Base-by-base conservation (phyloP, 163 green algal genomes). In the Coccomyxa subellipsoidea region DNA sequence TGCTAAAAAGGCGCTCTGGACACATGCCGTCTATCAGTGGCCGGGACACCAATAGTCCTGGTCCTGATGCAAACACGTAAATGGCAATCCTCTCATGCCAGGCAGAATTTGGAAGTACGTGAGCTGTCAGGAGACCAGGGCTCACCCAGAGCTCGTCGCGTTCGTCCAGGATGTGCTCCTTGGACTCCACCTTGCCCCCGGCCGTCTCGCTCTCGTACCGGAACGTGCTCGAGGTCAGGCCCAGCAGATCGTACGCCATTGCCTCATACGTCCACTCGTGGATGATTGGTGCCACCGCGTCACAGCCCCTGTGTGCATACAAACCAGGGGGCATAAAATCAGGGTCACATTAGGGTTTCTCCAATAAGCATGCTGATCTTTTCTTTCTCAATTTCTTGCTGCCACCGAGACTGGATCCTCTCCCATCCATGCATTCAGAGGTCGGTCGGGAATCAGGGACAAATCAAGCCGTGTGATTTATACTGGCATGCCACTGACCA, bases 221-320 rank as follows among this genome's bases (percentile, higher is more conserved):
- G 87, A 93, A 97, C 10, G 96, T 84, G 71, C 93, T 93, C 38
- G 87, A 90, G 4, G 94, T 87, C 23, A 96, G 76, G 0, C 81
- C 54, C 73, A 98, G 85, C 71, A 98, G 84, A 89, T 99, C 96
- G 82, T 95, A 94, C 36, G 91, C 90, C 89, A 99, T 95, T 25
- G 93, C 90, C 89, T 98, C 96, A 82, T 99, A 99, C 7, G 92
- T 98, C 92, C 93, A 99, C 88, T 99, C 96, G 86, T 99, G 96
- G 59, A 99, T 97, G 59, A 98, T 85, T 0, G 96, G 96, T 7
- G 95, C 94, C 38, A 99, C 89, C 3, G 92, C 84, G 80, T 96
- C 93, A 76, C 93, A 94, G 23, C 85, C 87, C 36, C 90, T 87
- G 80, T 66, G 75, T 25, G 71, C 29, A 53, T 38, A 70, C 38